A percentile compares a stretch with the other conserved stretches of the same genome.
Conservation (phyloP, 2,329 filamentous ascomycete genomes). For the Fusarium paranaense region DNA sequence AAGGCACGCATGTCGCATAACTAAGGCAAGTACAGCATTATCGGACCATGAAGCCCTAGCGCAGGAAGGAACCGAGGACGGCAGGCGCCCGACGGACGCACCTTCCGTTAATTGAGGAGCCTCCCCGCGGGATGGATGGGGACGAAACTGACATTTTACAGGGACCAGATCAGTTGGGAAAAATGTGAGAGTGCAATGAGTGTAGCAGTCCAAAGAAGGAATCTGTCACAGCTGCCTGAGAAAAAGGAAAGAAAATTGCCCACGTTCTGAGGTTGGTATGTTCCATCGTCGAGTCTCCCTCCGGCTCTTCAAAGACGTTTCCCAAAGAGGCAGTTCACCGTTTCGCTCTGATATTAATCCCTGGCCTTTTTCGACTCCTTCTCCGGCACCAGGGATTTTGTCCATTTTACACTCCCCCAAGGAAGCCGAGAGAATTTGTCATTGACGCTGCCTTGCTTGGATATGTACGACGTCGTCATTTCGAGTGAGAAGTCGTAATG, state of each 20-base stretch:
- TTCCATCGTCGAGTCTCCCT: conserved; percentile 14
- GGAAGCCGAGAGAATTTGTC: background rate
- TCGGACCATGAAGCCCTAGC: conserved; percentile 21
- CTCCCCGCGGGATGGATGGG: background rate
- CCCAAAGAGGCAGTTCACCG: conserved; percentile 28
- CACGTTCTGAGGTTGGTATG: background rate
- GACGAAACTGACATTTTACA: conserved; percentile 5
- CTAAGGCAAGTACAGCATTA: conserved; percentile 7
- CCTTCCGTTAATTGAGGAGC: conserved; percentile 1
- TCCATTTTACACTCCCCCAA: background rate
- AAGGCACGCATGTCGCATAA: conserved; percentile 5
- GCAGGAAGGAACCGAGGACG: conserved; percentile 6
- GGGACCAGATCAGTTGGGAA: background rate
- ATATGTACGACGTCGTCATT: conserved; percentile 33
- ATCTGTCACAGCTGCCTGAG: background rate
- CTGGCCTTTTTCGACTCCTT: background rate
- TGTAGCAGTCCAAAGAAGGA: background rate
- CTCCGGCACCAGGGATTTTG: background rate
- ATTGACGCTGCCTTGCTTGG: conserved; percentile 1
- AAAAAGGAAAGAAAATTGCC: background rate
- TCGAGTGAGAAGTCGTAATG: conserved; percentile 28
- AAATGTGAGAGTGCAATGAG: background rate
- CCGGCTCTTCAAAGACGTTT: conserved; percentile 24
- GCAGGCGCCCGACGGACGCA: background rate
- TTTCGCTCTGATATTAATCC: conserved; percentile 5